phyloP scores from a whole-genome alignment of 345 rosid species.

The Eucalyptus sideroxylon region DNA sequence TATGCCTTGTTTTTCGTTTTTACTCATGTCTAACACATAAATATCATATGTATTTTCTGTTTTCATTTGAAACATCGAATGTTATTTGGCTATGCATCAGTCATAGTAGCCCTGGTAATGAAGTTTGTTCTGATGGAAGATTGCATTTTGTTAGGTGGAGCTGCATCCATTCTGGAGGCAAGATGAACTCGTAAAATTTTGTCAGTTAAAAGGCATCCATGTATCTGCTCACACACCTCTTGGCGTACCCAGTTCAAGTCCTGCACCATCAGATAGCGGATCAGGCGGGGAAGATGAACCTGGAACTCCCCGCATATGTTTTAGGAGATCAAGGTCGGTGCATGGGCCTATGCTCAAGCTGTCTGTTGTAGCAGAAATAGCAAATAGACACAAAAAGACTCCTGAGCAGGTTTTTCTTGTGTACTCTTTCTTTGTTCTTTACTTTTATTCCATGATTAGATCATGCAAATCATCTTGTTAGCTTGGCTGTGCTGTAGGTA shows the following conservation, averaged over 20 bases:
- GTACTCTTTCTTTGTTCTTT: background rate
- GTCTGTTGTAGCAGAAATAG: slow-evolving; percentile 43
- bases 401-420: slow-evolving; percentile 40
- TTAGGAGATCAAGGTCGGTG: slow-evolving; percentile 54
- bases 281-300: slow-evolving; percentile 62
- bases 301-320: slow-evolving; percentile 53
- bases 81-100: background rate
- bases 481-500: background rate
- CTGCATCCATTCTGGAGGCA: slow-evolving; percentile 68
- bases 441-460: background rate
- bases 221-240: slow-evolving; percentile 66
- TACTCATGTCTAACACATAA: background rate
- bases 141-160: slow-evolving; percentile 25
- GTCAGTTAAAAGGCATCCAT: slow-evolving; percentile 44
- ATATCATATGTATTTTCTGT: background rate
- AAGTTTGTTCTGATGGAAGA: background rate
- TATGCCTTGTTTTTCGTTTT: background rate
- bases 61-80: background rate
- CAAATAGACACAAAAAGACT: slow-evolving; percentile 35
- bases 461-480: background rate
- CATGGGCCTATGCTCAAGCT: slow-evolving; percentile 63
- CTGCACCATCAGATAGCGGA: slow-evolving; percentile 44
- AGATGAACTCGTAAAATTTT: slow-evolving; percentile 52
- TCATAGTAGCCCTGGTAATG: background rate
- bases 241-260: slow-evolving; percentile 45